Conservation (phyloP, 148 eudicot genomes). For the Nepenthes gracilis region DNA sequence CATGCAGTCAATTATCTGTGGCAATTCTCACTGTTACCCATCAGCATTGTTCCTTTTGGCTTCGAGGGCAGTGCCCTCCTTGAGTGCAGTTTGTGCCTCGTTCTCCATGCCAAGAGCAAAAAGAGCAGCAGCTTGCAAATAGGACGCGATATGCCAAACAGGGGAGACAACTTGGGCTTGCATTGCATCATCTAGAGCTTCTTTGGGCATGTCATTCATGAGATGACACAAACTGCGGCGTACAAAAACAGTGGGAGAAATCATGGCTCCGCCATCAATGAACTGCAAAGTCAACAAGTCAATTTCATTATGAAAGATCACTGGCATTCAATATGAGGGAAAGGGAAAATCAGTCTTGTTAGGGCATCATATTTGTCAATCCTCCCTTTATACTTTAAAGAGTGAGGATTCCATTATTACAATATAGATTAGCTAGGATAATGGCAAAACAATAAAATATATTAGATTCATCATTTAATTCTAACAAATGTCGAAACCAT, state of each 20-base stretch:
- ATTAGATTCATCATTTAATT: too few species aligned
- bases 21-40: slow-evolving; percentile 9
- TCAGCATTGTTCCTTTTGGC: slow-evolving; percentile 24
- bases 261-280: slow-evolving; percentile 39
- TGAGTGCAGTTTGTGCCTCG: slow-evolving; percentile 47
- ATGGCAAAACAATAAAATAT: too few species aligned
- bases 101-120: slow-evolving; percentile 47
- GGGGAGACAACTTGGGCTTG: slow-evolving; percentile 67
- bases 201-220: slow-evolving; percentile 50
- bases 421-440: too few species aligned
- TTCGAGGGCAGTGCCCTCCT: slow-evolving; percentile 51
- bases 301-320: background rate
- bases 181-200: slow-evolving; percentile 63
- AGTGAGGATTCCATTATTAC: too few species aligned
- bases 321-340: background rate
- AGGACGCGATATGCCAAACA: slow-evolving; percentile 48
- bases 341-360: too few species aligned
- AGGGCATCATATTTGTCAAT: too few species aligned
- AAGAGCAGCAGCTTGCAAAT: slow-evolving; percentile 54
- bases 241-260: slow-evolving; percentile 55
- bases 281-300: slow-evolving; percentile 28
- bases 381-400: too few species aligned
- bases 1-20: too few species aligned
- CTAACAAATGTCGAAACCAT: too few species aligned
- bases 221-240: slow-evolving; percentile 58